These are phyloP conservation scores for Chrysoporthe cubensis DNA, from an alignment of 2,329 filamentous ascomycete species.

Conservation along the genomic window DNA sequence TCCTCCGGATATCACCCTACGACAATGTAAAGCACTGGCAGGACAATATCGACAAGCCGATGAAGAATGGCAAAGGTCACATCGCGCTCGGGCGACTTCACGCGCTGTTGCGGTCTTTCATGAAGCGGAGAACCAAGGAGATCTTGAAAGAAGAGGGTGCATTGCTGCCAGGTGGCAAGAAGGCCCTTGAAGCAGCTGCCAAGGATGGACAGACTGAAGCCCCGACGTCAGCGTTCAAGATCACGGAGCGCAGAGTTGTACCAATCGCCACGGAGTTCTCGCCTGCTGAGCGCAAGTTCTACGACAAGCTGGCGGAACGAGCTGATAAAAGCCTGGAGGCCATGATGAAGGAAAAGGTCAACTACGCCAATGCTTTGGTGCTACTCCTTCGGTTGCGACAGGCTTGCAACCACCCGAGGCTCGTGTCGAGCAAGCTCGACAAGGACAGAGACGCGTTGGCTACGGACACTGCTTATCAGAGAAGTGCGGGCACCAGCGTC, in stretches of 20 bases:
- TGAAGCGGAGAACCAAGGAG: slow-evolving; percentile 98
- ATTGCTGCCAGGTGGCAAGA: slow-evolving; percentile 75
- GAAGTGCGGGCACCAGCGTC: slow-evolving; percentile 65
- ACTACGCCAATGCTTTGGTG: slow-evolving; percentile 93
- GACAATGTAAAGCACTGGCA: slow-evolving; percentile 87
- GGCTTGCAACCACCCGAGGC: slow-evolving; percentile 90
- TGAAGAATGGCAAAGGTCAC: slow-evolving; percentile 88
- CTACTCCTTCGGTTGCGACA: slow-evolving; percentile 88
- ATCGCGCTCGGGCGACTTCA: slow-evolving; percentile 87
- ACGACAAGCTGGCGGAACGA: slow-evolving; percentile 78
- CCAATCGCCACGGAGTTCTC: slow-evolving; percentile 79
- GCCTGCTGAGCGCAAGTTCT: slow-evolving; percentile 80
- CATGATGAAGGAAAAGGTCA: slow-evolving; percentile 84
- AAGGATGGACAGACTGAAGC: slow-evolving; percentile 53
- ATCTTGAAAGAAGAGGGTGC: slow-evolving; percentile 89
- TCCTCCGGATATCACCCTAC: slow-evolving; percentile 89
- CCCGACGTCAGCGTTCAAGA: slow-evolving; percentile 75
- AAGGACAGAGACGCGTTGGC: slow-evolving; percentile 86
- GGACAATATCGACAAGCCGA: slow-evolving; percentile 83
- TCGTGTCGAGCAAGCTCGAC: slow-evolving; percentile 82
- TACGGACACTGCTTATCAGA: slow-evolving; percentile 62
- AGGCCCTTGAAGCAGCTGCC: slow-evolving; percentile 41
- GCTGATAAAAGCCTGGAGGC: slow-evolving; percentile 85
- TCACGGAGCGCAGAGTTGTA: slow-evolving; percentile 88
- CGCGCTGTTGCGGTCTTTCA: slow-evolving; percentile 85